phyloP scores from a whole-genome alignment of 1,284 basidiomycete genomes.

The Trametes pubescens region DNA sequence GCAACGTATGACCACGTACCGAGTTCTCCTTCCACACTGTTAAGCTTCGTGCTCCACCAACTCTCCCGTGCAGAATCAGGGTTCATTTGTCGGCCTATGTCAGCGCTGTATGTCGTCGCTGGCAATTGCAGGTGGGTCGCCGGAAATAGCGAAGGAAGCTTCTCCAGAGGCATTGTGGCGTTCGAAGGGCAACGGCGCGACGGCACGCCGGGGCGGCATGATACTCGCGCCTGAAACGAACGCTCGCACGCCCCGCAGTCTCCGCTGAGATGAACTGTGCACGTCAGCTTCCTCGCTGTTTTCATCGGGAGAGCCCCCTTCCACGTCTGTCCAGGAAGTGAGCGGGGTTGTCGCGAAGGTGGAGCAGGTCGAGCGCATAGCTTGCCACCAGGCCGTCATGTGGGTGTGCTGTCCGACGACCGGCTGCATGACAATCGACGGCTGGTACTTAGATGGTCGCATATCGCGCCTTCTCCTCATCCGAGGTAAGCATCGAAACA shows the following conservation, averaged over 20 bases:
- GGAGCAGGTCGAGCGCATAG: not conserved
- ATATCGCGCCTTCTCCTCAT: not conserved
- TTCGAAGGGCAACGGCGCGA: conserved; percentile 4
- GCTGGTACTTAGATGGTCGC: not conserved
- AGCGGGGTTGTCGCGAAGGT: conserved; percentile 3
- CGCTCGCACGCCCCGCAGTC: conserved; percentile 11
- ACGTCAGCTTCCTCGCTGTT: not conserved
- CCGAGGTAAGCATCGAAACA: not conserved
- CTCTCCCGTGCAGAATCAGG: conserved; percentile 4
- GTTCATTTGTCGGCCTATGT: conserved; percentile 9
- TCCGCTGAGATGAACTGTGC: not conserved
- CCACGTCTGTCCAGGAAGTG: conserved; percentile 4
- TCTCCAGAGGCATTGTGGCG: conserved; percentile 14
- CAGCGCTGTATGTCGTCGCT: conserved; percentile 7
- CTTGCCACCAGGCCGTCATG: not conserved
- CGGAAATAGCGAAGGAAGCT: conserved; percentile 10
- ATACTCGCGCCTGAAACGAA: not conserved
- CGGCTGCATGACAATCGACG: not conserved
- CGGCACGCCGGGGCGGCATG: conserved; percentile 15
- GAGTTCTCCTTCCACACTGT: conserved; percentile 2
- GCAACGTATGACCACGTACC: conserved; percentile 17
- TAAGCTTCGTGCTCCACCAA: conserved; percentile 14
- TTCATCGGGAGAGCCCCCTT: not conserved
- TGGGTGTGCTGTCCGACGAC: not conserved
- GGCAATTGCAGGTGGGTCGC: conserved; percentile 1